Base-by-base conservation (phyloP, 805 yeast species). In the Saturnispora zaruensis region DNA sequence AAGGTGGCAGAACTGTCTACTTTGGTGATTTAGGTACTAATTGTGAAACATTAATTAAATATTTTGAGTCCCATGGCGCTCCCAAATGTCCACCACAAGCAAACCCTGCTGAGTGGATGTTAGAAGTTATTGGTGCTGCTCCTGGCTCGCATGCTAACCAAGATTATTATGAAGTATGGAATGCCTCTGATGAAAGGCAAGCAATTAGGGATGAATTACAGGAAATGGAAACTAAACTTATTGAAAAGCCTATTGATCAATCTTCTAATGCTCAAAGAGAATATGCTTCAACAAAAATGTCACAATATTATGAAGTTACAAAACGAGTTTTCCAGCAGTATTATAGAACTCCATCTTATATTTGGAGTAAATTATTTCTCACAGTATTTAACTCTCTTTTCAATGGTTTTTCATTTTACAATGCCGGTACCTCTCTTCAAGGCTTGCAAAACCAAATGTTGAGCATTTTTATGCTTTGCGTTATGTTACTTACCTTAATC, bases 91-190 rank as follows among this genome's bases (percentile, higher is more conserved):
- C 90, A 18, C 67, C 72, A 5, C 72, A 73, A 38, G 88, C 87
- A 5, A 85, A 85, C 56, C 93, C 91, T 28, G 91, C 90, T 13
- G 96, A 87, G 69, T 88, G 95, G 93, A 88, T 88, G 95, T 72
- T 88, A 66, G 84, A 84, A 54, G 85, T 82, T 55, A 84, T 83
- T 59, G 89, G 90, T 59, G 89, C 89, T 48, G 88, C 89, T 33
- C 89, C 89, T 6, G 89, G 88, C 47, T 78, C 87, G 30, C 82
- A 79, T 57, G 85, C 88, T 23, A 72, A 72, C 45, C 85, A 81
- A 65, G 86, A 84, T 64, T 84, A 82, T 59, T 73, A 78, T 60
- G 82, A 84, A 60, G 87, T 84, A 44, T 87, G 96, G 96, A 66
- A 75, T 63, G 73, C 75, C 44, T 86, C 95, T 34, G 66, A 66